Percentiles rank a stretch among this genome's conserved stretches.
phyloP scores from a whole-genome alignment of 192 early-diverging fungal species.

The Backusella circina region DNA sequence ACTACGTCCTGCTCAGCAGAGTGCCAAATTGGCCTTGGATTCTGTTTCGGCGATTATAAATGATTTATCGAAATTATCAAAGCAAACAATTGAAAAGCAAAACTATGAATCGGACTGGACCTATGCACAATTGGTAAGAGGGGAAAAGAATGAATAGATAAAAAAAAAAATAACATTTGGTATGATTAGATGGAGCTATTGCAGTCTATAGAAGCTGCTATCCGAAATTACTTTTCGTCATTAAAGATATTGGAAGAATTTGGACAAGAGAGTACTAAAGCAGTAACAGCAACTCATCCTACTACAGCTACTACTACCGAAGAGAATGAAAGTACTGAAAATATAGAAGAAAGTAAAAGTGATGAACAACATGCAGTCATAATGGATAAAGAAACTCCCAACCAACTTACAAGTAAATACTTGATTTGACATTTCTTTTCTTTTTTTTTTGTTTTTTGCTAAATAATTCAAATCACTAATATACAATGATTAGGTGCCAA shows the following conservation, averaged over 20 bases:
- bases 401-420: neutral
- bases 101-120: conserved; percentile 11
- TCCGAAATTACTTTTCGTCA: neutral
- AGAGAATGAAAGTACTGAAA: neutral
- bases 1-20: conserved; percentile 24
- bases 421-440: too few species aligned
- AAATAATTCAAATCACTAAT: neutral
- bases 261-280: conserved; percentile 4
- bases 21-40: conserved; percentile 23
- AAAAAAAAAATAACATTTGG: too few species aligned
- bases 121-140: conserved; percentile 11
- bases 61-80: conserved; percentile 1
- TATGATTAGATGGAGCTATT: neutral
- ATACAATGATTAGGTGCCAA: neutral
- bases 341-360: neutral
- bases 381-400: neutral
- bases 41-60: neutral
- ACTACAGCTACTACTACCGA: neutral
- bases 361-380: neutral
- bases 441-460: neutral
- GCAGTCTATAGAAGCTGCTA: neutral
- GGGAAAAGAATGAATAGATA: neutral
- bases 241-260: conserved; percentile 7
- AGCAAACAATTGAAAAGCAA: neutral
- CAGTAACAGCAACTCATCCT: neutral